Conservation (phyloP, 23 red algal species). For the Gracilaria caudata region DNA sequence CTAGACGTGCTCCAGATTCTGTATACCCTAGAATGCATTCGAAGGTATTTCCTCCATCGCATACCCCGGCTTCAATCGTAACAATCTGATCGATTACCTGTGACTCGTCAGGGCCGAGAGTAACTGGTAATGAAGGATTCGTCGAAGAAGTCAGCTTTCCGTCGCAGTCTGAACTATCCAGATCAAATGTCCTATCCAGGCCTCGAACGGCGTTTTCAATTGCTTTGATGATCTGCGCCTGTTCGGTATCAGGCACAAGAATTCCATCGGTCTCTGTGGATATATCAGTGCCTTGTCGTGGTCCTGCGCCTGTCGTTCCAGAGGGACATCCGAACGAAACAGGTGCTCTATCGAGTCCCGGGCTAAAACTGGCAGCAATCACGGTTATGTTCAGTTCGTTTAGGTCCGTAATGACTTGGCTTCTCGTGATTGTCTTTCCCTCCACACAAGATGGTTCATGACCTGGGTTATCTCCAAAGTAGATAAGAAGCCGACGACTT, state of each 20-base stretch:
- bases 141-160: constrained; percentile 27
- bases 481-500: constrained; percentile 44
- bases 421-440: constrained; percentile 2
- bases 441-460: constrained; percentile 62
- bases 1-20: constrained; percentile 28
- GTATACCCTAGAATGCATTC: constrained; percentile 46
- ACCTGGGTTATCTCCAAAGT: constrained; percentile 59
- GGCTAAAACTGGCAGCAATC: constrained; percentile 26
- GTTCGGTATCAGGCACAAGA: constrained; percentile 13
- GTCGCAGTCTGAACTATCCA: constrained; percentile 53
- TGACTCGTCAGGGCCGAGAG: constrained; percentile 20
- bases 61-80: constrained; percentile 4
- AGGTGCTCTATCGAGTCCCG: constrained; percentile 18
- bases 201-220: constrained; percentile 9
- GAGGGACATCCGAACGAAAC: not conserved
- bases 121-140: constrained; percentile 28
- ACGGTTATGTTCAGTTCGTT: constrained; percentile 38
- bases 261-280: constrained; percentile 34
- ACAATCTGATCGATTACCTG: constrained; percentile 34
- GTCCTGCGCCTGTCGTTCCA: not conserved
- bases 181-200: constrained; percentile 33
- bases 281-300: constrained; percentile 49
- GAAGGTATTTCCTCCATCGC: constrained; percentile 27
- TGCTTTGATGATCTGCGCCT: constrained; percentile 27
- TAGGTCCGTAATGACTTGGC: constrained; percentile 22